Evolutionary conservation across 805 yeast species (phyloP).

Genomic region (Starmerella ratchasimensis): DNA sequence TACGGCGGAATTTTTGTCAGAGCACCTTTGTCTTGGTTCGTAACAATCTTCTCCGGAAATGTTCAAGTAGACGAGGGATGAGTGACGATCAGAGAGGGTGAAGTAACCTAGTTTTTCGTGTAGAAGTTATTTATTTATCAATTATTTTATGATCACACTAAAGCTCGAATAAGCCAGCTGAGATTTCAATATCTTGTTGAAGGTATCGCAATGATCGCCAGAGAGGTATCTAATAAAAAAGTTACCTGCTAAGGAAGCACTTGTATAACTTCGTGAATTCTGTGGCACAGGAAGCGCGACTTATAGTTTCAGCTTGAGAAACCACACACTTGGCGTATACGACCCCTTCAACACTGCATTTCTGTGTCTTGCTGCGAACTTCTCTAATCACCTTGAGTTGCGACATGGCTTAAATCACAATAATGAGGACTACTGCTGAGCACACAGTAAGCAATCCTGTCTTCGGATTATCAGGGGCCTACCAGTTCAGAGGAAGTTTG

Average conservation of each 20-base stretch:
- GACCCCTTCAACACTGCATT: conserved; percentile 16
- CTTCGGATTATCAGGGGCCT: too few species aligned
- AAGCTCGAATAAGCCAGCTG: neutral
- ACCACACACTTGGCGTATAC: conserved; percentile 19
- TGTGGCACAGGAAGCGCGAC: conserved; percentile 16
- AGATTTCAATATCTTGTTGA: neutral
- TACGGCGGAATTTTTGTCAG: conserved; percentile 29
- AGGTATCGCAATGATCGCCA: too few species aligned
- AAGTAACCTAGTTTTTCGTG: too few species aligned
- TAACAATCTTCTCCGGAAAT: conserved; percentile 19
- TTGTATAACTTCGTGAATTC: conserved; percentile 16
- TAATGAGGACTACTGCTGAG: too few species aligned
- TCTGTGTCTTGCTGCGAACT: conserved; percentile 15
- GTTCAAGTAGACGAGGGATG: conserved; percentile 19
- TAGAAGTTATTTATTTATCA: too few species aligned
- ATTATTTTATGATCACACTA: neutral
- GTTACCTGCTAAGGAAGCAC: conserved; percentile 11
- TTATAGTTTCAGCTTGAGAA: conserved; percentile 16
- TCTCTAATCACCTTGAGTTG: conserved; percentile 12
- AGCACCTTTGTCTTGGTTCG: conserved; percentile 19
- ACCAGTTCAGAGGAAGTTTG: too few species aligned
- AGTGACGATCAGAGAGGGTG: too few species aligned
- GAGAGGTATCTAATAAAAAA: too few species aligned
- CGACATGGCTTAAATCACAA: too few species aligned
- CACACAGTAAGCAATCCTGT: too few species aligned